A percentile compares a stretch with the other conserved stretches of the same genome.
phyloP scores from a whole-genome alignment of 768 basidiomycete genomes.

The Lentinus brumalis region DNA sequence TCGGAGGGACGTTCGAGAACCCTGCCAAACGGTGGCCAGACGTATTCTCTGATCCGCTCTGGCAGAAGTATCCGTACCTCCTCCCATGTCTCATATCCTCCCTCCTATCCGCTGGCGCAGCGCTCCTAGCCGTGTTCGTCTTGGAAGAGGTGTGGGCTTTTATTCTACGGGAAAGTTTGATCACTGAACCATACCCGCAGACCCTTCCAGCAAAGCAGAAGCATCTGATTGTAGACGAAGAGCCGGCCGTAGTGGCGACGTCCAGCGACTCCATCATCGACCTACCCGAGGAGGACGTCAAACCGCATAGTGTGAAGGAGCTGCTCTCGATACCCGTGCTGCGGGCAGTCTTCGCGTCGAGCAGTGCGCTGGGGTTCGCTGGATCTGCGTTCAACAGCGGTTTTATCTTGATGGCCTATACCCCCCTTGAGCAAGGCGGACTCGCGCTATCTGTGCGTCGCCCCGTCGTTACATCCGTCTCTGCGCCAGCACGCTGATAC shows the following conservation, averaged over 20 bases:
- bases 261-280: constrained; percentile 4
- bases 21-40: constrained; percentile 49
- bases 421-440: constrained; percentile 58
- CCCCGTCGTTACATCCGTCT: not conserved
- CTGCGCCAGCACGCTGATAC: not conserved
- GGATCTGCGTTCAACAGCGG: constrained; percentile 61
- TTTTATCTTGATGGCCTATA: constrained; percentile 68
- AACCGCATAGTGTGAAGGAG: constrained; percentile 28
- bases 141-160: constrained; percentile 54
- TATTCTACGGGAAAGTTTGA: not conserved
- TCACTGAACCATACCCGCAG: constrained; percentile 5
- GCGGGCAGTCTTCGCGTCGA: constrained; percentile 52
- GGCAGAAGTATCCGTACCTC: constrained; percentile 56
- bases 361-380: constrained; percentile 53
- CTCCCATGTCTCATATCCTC: constrained; percentile 57
- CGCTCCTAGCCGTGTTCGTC: constrained; percentile 45
- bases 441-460: constrained; percentile 57
- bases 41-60: constrained; percentile 46
- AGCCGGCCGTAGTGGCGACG: not conserved
- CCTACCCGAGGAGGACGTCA: constrained; percentile 3
- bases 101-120: constrained; percentile 41
- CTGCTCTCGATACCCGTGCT: constrained; percentile 56
- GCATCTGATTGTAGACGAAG: constrained; percentile 4
- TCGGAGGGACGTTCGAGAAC: constrained; percentile 62
- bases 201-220: constrained; percentile 26